phyloP scores from a whole-genome alignment of 257 asterid species.

The Solanum infundibuliforme region DNA sequence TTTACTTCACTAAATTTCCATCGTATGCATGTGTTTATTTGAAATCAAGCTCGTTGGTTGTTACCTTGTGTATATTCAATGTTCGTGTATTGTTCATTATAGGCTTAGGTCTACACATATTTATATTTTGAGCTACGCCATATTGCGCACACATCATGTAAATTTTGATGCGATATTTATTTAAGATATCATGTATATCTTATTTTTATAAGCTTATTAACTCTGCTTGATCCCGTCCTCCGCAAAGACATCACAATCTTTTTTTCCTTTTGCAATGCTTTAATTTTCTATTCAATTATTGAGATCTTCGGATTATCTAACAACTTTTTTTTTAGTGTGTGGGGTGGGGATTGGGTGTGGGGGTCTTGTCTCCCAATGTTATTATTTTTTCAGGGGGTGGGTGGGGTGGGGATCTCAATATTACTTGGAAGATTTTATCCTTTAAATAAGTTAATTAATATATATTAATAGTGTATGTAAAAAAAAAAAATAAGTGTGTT shows the following conservation, averaged over 20 bases:
- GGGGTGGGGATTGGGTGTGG: too few species aligned
- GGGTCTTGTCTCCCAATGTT: not conserved
- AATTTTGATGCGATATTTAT: too few species aligned
- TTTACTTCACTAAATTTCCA: not conserved
- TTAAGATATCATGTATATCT: too few species aligned
- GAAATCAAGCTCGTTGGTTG: not conserved
- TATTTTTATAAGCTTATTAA: too few species aligned
- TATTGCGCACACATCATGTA: too few species aligned
- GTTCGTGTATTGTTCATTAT: too few species aligned
- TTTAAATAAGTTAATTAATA: not conserved
- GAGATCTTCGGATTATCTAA: too few species aligned
- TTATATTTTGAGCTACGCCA: not conserved
- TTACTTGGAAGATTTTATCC: not conserved
- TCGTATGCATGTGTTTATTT: not conserved
- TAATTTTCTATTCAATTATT: not conserved
- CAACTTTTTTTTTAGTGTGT: too few species aligned
- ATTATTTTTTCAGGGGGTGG: not conserved
- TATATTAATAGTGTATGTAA: not conserved
- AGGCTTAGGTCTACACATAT: not conserved
- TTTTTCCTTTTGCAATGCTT: not conserved
- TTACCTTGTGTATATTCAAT: accelerated
- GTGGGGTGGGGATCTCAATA: not conserved
- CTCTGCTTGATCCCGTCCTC: not conserved
- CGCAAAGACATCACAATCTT: not conserved
- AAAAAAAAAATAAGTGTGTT: too few species aligned